phyloP scores from a whole-genome alignment of 139 green algal genomes.

The Gonium pectorale region DNA sequence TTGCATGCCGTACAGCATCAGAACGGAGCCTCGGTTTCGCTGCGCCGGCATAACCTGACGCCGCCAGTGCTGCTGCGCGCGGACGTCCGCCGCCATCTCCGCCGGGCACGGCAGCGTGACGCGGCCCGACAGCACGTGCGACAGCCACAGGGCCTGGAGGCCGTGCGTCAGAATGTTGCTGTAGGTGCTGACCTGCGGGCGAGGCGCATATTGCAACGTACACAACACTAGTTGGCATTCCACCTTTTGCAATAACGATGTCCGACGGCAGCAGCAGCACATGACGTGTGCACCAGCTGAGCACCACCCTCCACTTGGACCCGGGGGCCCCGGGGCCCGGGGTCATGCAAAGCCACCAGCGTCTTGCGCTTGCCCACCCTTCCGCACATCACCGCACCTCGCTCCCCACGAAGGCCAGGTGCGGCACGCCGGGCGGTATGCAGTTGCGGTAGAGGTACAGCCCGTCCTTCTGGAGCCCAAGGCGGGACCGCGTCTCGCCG shows the following conservation, averaged over 20 bases:
- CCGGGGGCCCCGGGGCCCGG: too few species aligned
- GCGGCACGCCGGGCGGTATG: constrained; percentile 15
- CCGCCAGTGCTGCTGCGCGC: constrained; percentile 36
- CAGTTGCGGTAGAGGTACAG: constrained; percentile 59
- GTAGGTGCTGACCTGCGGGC: constrained; percentile 25
- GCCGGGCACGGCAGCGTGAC: background rate
- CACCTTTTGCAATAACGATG: too few species aligned
- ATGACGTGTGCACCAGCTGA: too few species aligned
- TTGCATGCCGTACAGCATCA: constrained; percentile 45
- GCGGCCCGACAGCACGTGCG: background rate
- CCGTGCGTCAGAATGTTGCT: constrained; percentile 42
- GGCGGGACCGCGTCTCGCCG: constrained; percentile 12
- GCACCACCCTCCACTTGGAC: too few species aligned
- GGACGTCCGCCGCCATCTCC: constrained; percentile 43
- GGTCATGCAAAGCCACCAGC: too few species aligned
- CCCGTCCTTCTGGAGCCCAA: constrained; percentile 57
- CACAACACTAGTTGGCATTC: too few species aligned
- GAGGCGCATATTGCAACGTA: too few species aligned
- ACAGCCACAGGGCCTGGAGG: constrained; percentile 53
- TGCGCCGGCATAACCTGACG: constrained; percentile 25
- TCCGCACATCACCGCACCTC: too few species aligned
- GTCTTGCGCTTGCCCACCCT: too few species aligned
- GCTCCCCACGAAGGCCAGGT: constrained; percentile 47
- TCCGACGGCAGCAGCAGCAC: too few species aligned
- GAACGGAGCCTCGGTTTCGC: constrained; percentile 14